phyloP scores from a whole-genome alignment of 495 filamentous ascomycete genomes.

The Tuber borchii region DNA sequence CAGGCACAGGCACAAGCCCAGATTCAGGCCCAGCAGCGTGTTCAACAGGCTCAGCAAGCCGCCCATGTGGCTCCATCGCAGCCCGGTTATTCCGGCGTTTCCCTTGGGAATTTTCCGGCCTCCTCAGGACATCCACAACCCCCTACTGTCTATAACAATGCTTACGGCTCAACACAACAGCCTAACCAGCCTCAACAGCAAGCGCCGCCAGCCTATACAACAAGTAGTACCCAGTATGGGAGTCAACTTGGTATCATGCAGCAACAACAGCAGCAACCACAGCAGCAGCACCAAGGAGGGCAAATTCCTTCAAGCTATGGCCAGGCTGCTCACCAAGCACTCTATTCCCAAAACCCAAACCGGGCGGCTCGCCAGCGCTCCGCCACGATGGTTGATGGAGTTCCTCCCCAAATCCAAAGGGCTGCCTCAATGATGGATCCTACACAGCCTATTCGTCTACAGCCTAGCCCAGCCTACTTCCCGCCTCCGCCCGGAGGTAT shows the following conservation, averaged over 20 bases:
- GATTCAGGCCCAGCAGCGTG: slow-evolving; percentile 50
- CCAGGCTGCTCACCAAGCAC: slow-evolving; percentile 46
- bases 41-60: slow-evolving; percentile 54
- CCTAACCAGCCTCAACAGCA: slow-evolving; percentile 51
- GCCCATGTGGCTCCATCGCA: slow-evolving; percentile 58
- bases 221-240: slow-evolving; percentile 51
- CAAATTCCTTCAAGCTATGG: slow-evolving; percentile 54
- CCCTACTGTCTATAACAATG: slow-evolving; percentile 68
- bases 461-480: slow-evolving; percentile 96
- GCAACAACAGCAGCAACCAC: not conserved
- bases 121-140: slow-evolving; percentile 43
- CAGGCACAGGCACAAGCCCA: slow-evolving; percentile 53
- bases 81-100: slow-evolving; percentile 36
- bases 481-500: slow-evolving; percentile 74
- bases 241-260: slow-evolving; percentile 65
- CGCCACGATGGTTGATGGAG: slow-evolving; percentile 91
- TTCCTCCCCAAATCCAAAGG: slow-evolving; percentile 85
- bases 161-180: slow-evolving; percentile 33
- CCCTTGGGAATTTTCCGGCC: slow-evolving; percentile 42
- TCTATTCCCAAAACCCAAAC: slow-evolving; percentile 81
- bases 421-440: slow-evolving; percentile 97
- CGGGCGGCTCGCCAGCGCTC: slow-evolving; percentile 81
- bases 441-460: slow-evolving; percentile 83
- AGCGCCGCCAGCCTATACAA: slow-evolving; percentile 78
- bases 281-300: slow-evolving; percentile 47